These are phyloP conservation scores for Rhizoctonia solani DNA, from an alignment of 1,284 basidiomycete species.

Conservation along the genomic window DNA sequence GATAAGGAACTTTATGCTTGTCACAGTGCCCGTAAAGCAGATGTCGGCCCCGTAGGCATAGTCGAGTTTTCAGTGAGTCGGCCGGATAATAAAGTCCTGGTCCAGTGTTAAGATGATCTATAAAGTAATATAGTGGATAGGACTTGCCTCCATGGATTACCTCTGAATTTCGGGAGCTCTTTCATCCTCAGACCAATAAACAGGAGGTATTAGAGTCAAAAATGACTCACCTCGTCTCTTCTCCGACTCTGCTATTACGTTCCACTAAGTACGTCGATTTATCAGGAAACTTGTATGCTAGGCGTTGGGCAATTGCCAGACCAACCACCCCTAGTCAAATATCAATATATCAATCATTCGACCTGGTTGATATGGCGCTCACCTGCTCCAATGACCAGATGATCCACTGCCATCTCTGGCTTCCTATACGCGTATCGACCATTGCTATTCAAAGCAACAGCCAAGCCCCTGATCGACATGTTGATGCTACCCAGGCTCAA, in stretches of 20 bases:
- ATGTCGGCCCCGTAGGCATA: slow-evolving; percentile 87
- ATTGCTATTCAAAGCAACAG: slow-evolving; percentile 58
- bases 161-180: slow-evolving; percentile 91
- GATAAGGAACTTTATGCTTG: slow-evolving; percentile 65
- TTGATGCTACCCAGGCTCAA: background rate
- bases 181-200: slow-evolving; percentile 8
- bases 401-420: slow-evolving; percentile 82
- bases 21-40: slow-evolving; percentile 82
- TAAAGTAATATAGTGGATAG: background rate
- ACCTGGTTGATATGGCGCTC: slow-evolving; percentile 38
- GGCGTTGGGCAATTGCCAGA: slow-evolving; percentile 79
- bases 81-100: slow-evolving; percentile 81
- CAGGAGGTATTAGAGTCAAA: background rate
- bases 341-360: background rate
- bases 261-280: slow-evolving; percentile 88
- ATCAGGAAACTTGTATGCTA: slow-evolving; percentile 67
- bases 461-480: slow-evolving; percentile 4
- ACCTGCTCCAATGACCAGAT: slow-evolving; percentile 92
- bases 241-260: slow-evolving; percentile 70
- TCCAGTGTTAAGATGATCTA: slow-evolving; percentile 34
- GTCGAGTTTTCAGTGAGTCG: slow-evolving; percentile 80
- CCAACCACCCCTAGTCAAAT: slow-evolving; percentile 73
- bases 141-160: slow-evolving; percentile 86
- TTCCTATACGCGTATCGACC: slow-evolving; percentile 68
- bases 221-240: slow-evolving; percentile 76